Evolutionary conservation across 2,329 filamentous ascomycete species (phyloP).

Genomic region (Xylariaceae sp.): DNA sequence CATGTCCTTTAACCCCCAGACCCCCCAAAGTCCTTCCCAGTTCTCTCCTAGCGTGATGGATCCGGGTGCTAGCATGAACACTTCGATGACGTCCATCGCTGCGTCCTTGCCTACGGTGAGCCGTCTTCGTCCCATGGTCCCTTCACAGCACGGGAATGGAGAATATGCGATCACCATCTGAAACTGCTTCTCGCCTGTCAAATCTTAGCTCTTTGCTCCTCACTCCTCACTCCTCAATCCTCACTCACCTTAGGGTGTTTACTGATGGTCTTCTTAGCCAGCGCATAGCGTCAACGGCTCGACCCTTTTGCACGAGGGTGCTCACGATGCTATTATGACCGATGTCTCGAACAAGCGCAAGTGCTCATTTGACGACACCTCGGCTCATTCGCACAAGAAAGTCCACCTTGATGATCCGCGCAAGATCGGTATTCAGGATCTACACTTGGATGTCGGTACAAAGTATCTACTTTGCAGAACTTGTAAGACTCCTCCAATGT

Average conservation of each 20-base stretch:
- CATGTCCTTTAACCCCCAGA: conserved; percentile 64
- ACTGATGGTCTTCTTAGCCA: conserved; percentile 23
- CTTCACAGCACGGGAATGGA: neutral
- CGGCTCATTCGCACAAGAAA: conserved; percentile 56
- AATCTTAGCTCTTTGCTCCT: neutral
- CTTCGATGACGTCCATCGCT: conserved; percentile 47
- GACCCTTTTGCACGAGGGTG: conserved; percentile 34
- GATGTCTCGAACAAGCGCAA: conserved; percentile 59
- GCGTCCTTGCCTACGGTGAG: conserved; percentile 51
- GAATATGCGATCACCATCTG: neutral
- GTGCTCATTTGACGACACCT: conserved; percentile 51
- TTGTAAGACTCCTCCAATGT: conserved; percentile 55
- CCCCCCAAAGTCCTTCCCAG: conserved; percentile 62
- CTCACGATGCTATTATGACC: conserved; percentile 40
- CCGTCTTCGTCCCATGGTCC: conserved; percentile 2
- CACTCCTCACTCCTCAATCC: neutral
- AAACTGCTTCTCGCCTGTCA: neutral
- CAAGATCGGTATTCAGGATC: conserved; percentile 57
- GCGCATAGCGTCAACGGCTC: conserved; percentile 32
- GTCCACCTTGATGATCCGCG: conserved; percentile 53
- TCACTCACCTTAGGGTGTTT: neutral
- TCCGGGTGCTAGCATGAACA: conserved; percentile 45
- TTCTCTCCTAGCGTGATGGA: conserved; percentile 53
- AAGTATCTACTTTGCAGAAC: conserved; percentile 63
- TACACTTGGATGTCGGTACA: conserved; percentile 61